These are phyloP conservation scores for Macrophomina tecta DNA, from an alignment of 2,329 filamentous ascomycete species.

Conservation along the genomic window DNA sequence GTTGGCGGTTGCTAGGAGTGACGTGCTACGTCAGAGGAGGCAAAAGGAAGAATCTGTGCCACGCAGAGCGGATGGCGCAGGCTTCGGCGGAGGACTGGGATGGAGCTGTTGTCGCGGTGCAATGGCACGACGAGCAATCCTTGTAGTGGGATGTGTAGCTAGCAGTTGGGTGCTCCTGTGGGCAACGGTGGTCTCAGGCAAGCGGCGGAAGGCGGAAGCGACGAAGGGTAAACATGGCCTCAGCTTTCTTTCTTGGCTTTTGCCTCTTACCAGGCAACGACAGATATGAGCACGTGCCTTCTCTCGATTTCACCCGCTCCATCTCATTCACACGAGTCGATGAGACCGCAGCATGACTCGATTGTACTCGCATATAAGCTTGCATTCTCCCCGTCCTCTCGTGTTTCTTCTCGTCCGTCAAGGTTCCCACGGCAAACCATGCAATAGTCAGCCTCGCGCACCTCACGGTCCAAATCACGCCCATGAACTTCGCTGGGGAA, in stretches of 20 bases:
- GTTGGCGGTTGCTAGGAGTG: constrained; percentile 20
- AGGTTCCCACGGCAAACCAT: constrained; percentile 19
- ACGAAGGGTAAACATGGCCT: constrained; percentile 26
- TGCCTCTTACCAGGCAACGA: constrained; percentile 18
- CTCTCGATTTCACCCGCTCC: background rate
- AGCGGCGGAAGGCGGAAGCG: background rate
- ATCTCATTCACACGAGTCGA: background rate
- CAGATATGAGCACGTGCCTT: background rate
- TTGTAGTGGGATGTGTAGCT: background rate
- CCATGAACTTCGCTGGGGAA: background rate
- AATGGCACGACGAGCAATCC: constrained; percentile 5
- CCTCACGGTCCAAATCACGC: background rate
- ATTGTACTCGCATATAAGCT: constrained; percentile 1
- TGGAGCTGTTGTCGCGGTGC: background rate
- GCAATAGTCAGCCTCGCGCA: background rate
- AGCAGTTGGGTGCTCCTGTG: background rate
- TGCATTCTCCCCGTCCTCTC: background rate
- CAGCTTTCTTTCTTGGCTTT: constrained; percentile 21
- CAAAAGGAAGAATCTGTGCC: constrained; percentile 1
- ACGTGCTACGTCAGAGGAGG: constrained; percentile 24
- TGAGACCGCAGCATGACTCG: background rate
- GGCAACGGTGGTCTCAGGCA: constrained; percentile 16
- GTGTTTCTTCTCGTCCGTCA: background rate
- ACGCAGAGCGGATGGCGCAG: constrained; percentile 1
- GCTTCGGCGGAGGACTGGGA: background rate